phyloP scores from a whole-genome alignment of 257 asterid genomes.

The Penstemon davidsonii region DNA sequence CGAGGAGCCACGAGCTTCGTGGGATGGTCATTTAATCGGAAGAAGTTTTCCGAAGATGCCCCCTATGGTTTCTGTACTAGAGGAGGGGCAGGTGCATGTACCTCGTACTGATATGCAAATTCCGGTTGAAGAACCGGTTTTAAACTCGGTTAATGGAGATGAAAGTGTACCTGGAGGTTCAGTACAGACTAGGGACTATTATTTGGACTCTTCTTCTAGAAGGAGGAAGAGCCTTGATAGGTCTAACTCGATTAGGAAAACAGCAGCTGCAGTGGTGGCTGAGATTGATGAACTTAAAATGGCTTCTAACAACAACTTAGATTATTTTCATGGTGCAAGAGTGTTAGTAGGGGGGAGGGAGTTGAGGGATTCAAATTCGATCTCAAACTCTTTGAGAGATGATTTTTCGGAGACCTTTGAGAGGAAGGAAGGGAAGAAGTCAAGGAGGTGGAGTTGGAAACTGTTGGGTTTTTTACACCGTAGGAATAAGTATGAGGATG shows the following conservation, averaged over 20 bases:
- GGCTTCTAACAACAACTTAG: constrained; percentile 46
- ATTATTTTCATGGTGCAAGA: constrained; percentile 51
- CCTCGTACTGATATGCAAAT: constrained; percentile 59
- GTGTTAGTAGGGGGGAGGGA: constrained; percentile 19
- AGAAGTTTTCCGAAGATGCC: constrained; percentile 60
- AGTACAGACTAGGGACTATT: constrained; percentile 71
- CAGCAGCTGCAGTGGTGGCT: constrained; percentile 81
- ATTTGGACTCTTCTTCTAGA: constrained; percentile 70
- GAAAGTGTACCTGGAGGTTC: constrained; percentile 73
- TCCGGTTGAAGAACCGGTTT: constrained; percentile 57
- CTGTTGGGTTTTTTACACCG: constrained; percentile 64
- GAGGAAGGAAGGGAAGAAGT: constrained; percentile 56
- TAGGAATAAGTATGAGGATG: constrained; percentile 47
- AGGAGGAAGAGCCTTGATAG: constrained; percentile 93
- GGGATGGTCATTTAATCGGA: constrained; percentile 14
- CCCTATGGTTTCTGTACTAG: constrained; percentile 74
- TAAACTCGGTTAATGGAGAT: constrained; percentile 34
- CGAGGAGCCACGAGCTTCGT: constrained; percentile 88
- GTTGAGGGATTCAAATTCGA: constrained; percentile 47
- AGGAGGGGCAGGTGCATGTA: constrained; percentile 39
- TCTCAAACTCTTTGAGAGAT: constrained; percentile 55
- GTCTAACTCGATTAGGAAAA: constrained; percentile 76
- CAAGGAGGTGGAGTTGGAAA: constrained; percentile 72
- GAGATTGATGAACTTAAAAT: constrained; percentile 73
- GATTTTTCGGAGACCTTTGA: constrained; percentile 75